Conservation (phyloP, 2,329 filamentous ascomycete genomes). For the Exophiala calicioides region DNA sequence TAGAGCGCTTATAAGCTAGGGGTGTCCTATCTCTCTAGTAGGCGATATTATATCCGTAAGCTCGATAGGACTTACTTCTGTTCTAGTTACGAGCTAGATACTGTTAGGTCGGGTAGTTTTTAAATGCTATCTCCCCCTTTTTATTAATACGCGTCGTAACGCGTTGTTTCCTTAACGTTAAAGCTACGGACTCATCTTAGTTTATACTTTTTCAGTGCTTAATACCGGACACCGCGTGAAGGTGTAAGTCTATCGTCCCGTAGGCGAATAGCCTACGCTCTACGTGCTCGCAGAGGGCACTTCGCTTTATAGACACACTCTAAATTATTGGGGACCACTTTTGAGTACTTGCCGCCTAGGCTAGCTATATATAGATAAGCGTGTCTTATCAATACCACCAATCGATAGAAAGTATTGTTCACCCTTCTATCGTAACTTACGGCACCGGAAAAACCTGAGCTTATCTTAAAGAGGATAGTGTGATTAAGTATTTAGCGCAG, state of each 20-base stretch:
- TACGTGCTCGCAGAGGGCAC: slow-evolving; percentile 7
- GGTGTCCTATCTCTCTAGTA: slow-evolving; percentile 4
- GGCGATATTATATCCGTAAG: slow-evolving; percentile 3
- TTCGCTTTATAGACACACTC: no score
- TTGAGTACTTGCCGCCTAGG: no score
- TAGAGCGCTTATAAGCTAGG: slow-evolving; percentile 5
- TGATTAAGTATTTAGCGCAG: no score
- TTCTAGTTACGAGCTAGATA: slow-evolving; percentile 8
- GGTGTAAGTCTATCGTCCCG: slow-evolving; percentile 8
- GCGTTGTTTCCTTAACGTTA: slow-evolving; percentile 1
- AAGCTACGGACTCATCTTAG: slow-evolving; percentile 3
- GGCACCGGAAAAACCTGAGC: no score
- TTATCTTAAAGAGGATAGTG: no score
- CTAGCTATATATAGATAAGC: no score
- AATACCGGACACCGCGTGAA: slow-evolving; percentile 9
- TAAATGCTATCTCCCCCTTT: slow-evolving; percentile 4
- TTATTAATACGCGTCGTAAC: slow-evolving; percentile 4
- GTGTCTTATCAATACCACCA: no score
- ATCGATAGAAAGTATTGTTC: no score
- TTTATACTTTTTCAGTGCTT: slow-evolving; percentile 8
- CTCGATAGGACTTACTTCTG: slow-evolving; percentile 8
- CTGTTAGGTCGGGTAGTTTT: slow-evolving; percentile 4
- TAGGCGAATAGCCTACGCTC: slow-evolving; percentile 2
- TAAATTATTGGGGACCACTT: no score
- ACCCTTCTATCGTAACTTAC: no score